phyloP scores from a whole-genome alignment of 73 alveolate species.

The Symbiodinium natans region DNA sequence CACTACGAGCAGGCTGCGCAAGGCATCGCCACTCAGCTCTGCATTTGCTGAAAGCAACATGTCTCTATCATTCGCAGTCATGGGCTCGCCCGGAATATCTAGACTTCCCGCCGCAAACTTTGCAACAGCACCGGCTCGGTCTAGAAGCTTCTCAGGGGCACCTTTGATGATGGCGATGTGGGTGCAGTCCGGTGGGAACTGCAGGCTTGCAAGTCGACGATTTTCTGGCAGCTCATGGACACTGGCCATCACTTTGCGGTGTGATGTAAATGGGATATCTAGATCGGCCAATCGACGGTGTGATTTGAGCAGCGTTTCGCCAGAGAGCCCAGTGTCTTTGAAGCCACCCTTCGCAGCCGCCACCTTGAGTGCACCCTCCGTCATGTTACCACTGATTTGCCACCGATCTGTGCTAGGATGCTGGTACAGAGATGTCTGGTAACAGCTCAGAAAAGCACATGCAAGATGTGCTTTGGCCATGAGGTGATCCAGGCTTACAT shows the following conservation, averaged over 20 bases:
- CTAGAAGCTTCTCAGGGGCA: slow-evolving; percentile 51
- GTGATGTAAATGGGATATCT: slow-evolving; percentile 48
- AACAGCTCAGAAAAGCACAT: slow-evolving; percentile 30
- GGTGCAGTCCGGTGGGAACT: slow-evolving; percentile 12
- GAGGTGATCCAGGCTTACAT: slow-evolving; percentile 19
- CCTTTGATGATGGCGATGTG: slow-evolving; percentile 72
- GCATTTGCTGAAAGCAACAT: neutral
- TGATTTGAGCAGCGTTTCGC: neutral
- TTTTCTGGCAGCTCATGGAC: slow-evolving; percentile 18
- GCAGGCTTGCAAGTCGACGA: neutral
- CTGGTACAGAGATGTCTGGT: neutral
- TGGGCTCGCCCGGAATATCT: slow-evolving; percentile 26
- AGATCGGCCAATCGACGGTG: neutral
- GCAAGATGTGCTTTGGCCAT: slow-evolving; percentile 16
- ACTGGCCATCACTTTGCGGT: slow-evolving; percentile 80
- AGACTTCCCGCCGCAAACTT: neutral
- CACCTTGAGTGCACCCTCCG: slow-evolving; percentile 65
- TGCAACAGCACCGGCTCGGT: slow-evolving; percentile 36
- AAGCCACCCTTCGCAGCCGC: slow-evolving; percentile 81
- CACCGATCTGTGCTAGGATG: neutral
- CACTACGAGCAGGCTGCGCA: slow-evolving; percentile 21
- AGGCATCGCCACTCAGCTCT: slow-evolving; percentile 10
- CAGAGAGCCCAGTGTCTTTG: neutral
- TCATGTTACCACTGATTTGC: slow-evolving; percentile 44
- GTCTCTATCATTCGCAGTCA: neutral